phyloP scores from a whole-genome alignment of 768 basidiomycete species.

The Serendipita sp. region DNA sequence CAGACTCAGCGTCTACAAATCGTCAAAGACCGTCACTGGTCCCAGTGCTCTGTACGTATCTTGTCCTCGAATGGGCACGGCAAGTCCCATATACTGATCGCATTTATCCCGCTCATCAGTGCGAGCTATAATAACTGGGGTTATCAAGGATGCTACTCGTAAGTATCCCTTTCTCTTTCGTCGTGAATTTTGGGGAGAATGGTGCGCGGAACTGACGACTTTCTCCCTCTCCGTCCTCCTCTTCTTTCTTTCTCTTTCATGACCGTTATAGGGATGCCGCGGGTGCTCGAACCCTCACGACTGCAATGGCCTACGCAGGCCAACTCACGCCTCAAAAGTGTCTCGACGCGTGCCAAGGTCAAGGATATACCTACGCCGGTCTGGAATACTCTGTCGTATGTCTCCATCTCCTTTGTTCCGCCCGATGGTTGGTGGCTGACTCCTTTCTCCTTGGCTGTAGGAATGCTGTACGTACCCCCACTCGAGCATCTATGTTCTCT shows the following conservation, averaged over 20 bases:
- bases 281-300: constrained; percentile 41
- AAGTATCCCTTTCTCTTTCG: neutral
- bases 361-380: constrained; percentile 47
- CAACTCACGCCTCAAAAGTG: constrained; percentile 49
- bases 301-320: constrained; percentile 31
- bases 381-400: constrained; percentile 51
- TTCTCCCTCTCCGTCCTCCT: neutral
- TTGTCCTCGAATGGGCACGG: no score
- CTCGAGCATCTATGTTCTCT: no score
- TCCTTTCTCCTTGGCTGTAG: neutral
- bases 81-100: neutral
- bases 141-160: constrained; percentile 16
- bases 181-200: neutral
- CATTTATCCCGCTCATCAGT: neutral
- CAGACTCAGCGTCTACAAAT: neutral
- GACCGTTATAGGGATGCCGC: constrained; percentile 32
- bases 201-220: neutral
- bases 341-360: constrained; percentile 28
- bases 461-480: constrained; percentile 43
- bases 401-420: neutral
- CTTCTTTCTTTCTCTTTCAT: neutral
- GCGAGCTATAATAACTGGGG: constrained; percentile 14
- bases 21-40: neutral
- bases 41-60: neutral
- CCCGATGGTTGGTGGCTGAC: neutral